Evolutionary conservation across 2,329 filamentous ascomycete genomes (phyloP).

Genomic region (Colletotrichum sp.): DNA sequence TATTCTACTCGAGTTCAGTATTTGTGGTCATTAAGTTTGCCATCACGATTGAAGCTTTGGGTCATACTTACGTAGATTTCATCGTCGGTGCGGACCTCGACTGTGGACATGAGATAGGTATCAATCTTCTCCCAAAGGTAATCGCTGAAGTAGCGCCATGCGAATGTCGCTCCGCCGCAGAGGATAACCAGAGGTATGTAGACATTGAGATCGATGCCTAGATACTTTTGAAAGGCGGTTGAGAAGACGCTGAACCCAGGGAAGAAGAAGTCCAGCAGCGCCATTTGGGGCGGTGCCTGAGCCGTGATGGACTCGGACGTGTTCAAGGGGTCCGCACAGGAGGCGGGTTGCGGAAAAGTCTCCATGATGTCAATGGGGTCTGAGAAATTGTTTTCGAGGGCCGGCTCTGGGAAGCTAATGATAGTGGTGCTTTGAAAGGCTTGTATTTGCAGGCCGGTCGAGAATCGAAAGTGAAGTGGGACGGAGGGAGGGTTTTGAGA

Average conservation of each 20-base stretch:
- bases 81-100: constrained; percentile 70
- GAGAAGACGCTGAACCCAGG: constrained; percentile 67
- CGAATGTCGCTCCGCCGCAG: constrained; percentile 51
- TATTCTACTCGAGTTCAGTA: constrained; percentile 45
- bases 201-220: constrained; percentile 64
- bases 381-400: neutral
- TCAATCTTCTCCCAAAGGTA: constrained; percentile 53
- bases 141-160: constrained; percentile 56
- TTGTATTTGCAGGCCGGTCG: neutral
- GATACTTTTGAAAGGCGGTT: constrained; percentile 55
- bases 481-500: neutral
- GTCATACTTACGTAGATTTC: constrained; percentile 60
- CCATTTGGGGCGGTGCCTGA: constrained; percentile 39
- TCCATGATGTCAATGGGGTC: neutral
- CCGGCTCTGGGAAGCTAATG: neutral
- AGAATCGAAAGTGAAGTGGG: neutral
- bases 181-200: constrained; percentile 65
- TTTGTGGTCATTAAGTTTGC: neutral
- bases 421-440: neutral
- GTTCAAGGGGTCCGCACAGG: neutral
- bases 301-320: neutral
- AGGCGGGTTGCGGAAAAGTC: neutral
- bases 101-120: constrained; percentile 65
- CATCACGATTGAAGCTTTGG: neutral
- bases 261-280: constrained; percentile 65